These are phyloP conservation scores for Metschnikowia matae DNA, from an alignment of 805 yeast genomes.

Conservation along the genomic window DNA sequence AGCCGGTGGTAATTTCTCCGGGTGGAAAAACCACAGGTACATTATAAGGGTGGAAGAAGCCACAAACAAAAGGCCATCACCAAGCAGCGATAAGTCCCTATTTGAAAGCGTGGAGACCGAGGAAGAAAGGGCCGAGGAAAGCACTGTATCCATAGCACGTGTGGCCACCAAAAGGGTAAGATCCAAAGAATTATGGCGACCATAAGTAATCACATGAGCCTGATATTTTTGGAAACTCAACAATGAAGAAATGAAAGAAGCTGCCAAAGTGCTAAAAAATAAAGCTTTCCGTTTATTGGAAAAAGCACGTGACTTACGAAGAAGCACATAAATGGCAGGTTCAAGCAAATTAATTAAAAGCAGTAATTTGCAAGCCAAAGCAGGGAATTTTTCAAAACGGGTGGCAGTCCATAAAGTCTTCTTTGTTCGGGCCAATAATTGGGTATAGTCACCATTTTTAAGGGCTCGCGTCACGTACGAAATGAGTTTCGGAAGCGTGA, in stretches of 20 bases:
- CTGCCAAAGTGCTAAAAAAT: constrained; percentile 23
- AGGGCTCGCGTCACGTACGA: constrained; percentile 13
- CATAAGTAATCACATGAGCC: constrained; percentile 24
- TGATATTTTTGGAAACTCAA: constrained; percentile 32
- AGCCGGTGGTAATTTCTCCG: constrained; percentile 39
- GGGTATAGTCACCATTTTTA: constrained; percentile 15
- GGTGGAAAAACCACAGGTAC: constrained; percentile 38
- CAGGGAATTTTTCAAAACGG: constrained; percentile 32
- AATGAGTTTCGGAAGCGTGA: constrained; percentile 29
- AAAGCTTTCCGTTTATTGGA: constrained; percentile 3
- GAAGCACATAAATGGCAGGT: constrained; percentile 20
- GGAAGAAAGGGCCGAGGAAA: constrained; percentile 4
- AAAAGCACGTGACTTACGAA: constrained; percentile 8
- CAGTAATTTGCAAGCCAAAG: constrained; percentile 30
- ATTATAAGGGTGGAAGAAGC: constrained; percentile 30
- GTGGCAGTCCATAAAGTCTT: constrained; percentile 23
- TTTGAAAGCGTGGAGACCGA: constrained; percentile 2
- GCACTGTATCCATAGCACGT: constrained; percentile 32
- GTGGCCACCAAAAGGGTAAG: constrained; percentile 33
- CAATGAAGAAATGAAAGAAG: constrained; percentile 27
- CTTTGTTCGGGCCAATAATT: constrained; percentile 14
- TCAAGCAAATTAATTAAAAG: constrained; percentile 29
- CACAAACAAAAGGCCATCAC: constrained; percentile 30
- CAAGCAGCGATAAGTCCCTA: constrained; percentile 7
- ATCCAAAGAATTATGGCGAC: constrained; percentile 32